Conservation (phyloP, 345 rosid genomes). For the Cardamine resedifolia region DNA sequence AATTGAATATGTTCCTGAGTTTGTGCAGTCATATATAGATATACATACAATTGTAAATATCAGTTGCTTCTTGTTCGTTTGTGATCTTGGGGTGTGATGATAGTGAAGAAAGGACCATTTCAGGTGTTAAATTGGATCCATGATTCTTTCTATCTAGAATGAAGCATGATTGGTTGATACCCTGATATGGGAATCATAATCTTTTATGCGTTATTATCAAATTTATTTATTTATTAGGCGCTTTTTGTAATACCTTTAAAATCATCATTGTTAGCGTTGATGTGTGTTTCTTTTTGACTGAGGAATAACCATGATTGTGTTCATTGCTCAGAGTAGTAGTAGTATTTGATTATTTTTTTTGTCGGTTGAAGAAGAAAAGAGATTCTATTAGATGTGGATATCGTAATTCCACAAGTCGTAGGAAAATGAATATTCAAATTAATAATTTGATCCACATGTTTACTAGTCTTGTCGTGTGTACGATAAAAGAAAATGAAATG, state of each 20-base stretch:
- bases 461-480: background rate
- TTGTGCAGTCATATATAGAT: constrained; percentile 12
- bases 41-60: constrained; percentile 30
- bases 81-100: constrained; percentile 10
- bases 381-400: constrained; percentile 5
- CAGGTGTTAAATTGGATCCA: background rate
- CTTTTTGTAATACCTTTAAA: background rate
- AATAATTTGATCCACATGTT: constrained; percentile 19
- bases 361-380: background rate
- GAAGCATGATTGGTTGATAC: background rate
- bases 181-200: background rate
- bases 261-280: background rate
- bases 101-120: background rate
- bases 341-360: background rate
- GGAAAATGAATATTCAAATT: constrained; percentile 16
- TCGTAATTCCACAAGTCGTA: background rate
- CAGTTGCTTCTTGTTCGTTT: background rate
- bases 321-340: background rate
- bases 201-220: background rate
- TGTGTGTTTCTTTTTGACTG: background rate
- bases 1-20: background rate
- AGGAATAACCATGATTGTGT: background rate
- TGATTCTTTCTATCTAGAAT: background rate
- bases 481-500: background rate
- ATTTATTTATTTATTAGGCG: background rate